These are phyloP conservation scores for Thelonectria blattea DNA, from an alignment of 2,329 filamentous ascomycete genomes.

Conservation along the genomic window DNA sequence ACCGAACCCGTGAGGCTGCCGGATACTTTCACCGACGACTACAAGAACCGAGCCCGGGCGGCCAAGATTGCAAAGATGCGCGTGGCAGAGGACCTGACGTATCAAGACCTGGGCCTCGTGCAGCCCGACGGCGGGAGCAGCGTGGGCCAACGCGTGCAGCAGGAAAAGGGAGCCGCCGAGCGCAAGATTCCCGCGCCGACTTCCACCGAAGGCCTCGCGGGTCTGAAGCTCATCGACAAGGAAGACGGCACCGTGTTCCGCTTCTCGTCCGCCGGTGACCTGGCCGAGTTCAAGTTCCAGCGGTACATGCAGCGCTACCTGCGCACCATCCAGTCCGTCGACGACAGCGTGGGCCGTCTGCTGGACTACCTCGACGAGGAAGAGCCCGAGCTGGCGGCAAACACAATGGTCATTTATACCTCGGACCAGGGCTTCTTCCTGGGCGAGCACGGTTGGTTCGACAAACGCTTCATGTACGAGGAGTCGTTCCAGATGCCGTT, in stretches of 20 bases:
- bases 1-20: slow-evolving; percentile 53
- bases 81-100: slow-evolving; percentile 57
- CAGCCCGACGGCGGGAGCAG: slow-evolving; percentile 56
- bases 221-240: slow-evolving; percentile 49
- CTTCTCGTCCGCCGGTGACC: slow-evolving; percentile 48
- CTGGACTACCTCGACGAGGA: slow-evolving; percentile 51
- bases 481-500: slow-evolving; percentile 64
- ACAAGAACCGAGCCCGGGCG: slow-evolving; percentile 58
- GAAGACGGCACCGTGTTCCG: slow-evolving; percentile 54
- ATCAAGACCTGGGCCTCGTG: slow-evolving; percentile 56
- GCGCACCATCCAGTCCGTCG: slow-evolving; percentile 57
- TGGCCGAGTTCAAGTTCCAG: slow-evolving; percentile 61
- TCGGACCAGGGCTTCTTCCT: slow-evolving; percentile 63
- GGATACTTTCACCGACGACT: slow-evolving; percentile 60
- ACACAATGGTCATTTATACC: slow-evolving; percentile 60
- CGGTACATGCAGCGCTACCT: slow-evolving; percentile 63
- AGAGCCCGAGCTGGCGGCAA: slow-evolving; percentile 46
- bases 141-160: slow-evolving; percentile 44
- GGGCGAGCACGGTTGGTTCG: slow-evolving; percentile 63
- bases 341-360: slow-evolving; percentile 58
- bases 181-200: slow-evolving; percentile 36
- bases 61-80: slow-evolving; percentile 58
- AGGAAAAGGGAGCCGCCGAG: slow-evolving; percentile 35
- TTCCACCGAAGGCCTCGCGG: slow-evolving; percentile 21
- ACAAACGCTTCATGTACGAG: slow-evolving; percentile 65